Conservation (phyloP, 2,329 filamentous ascomycete genomes). For the Neoscytalidium dimidiatum region DNA sequence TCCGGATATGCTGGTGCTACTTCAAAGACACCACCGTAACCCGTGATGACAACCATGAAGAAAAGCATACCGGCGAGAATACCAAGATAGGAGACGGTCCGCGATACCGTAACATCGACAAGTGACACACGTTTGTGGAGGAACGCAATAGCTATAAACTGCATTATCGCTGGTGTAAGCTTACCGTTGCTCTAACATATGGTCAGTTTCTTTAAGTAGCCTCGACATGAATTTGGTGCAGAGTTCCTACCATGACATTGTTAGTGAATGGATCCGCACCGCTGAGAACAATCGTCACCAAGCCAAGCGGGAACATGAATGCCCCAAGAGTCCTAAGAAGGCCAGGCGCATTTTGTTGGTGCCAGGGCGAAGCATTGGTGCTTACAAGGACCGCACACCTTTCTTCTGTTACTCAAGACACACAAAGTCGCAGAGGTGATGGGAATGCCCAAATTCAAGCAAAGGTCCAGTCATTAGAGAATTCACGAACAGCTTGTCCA, state of each 20-base stretch:
- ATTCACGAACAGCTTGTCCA: constrained; percentile 22
- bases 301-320: constrained; percentile 37
- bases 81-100: constrained; percentile 34
- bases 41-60: constrained; percentile 31
- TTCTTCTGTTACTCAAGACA: neutral
- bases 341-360: constrained; percentile 47
- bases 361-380: constrained; percentile 51
- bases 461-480: constrained; percentile 20
- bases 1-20: constrained; percentile 44
- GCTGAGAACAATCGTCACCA: constrained; percentile 34
- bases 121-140: constrained; percentile 25
- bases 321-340: constrained; percentile 34
- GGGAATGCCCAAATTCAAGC: constrained; percentile 20
- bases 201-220: neutral
- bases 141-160: constrained; percentile 27
- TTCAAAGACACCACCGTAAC: constrained; percentile 31
- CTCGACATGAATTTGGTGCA: neutral
- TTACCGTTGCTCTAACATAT: too few relatives aligned
- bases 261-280: constrained; percentile 37
- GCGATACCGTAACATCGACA: constrained; percentile 28
- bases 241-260: constrained; percentile 21
- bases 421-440: neutral
- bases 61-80: constrained; percentile 35
- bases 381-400: constrained; percentile 25
- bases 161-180: too few relatives aligned